phyloP scores from a whole-genome alignment of 345 rosid genomes.

The Eucalyptus polybractea region DNA sequence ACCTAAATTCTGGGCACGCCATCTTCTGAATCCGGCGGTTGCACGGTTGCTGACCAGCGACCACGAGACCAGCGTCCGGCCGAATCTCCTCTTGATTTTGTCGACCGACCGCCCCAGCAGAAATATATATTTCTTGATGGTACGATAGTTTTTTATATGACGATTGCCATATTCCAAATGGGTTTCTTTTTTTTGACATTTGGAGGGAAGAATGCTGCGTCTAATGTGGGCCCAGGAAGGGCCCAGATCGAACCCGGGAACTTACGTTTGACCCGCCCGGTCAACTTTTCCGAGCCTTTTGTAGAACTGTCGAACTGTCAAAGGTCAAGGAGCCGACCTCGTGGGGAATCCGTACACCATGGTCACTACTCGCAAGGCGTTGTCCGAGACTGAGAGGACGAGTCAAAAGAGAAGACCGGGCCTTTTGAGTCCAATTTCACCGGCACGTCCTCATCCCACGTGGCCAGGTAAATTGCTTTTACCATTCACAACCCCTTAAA shows the following conservation, averaged over 20 bases:
- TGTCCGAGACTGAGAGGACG: background rate
- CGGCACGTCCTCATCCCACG: background rate
- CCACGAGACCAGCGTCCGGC: background rate
- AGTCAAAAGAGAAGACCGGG: background rate
- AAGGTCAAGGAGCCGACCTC: background rate
- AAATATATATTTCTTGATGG: background rate
- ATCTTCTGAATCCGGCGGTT: background rate
- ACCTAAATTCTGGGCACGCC: background rate
- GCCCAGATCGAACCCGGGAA: background rate
- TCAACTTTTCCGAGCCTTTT: background rate
- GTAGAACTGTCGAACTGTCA: background rate
- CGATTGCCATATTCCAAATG: background rate
- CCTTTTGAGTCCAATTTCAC: background rate
- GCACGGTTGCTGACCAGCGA: background rate
- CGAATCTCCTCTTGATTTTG: background rate
- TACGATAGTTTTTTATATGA: background rate
- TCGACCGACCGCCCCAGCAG: background rate
- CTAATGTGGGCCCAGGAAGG: background rate
- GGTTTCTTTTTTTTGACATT: too few relatives aligned
- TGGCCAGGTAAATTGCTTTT: background rate
- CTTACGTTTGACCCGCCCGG: background rate
- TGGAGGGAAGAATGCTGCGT: background rate
- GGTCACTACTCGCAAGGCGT: accelerated
- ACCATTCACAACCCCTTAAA: too few relatives aligned
- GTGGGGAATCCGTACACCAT: background rate